Evolutionary conservation across 2,329 filamentous ascomycete genomes (phyloP), one percentile per base, ranked within the genome.

Genomic region (Xylariales sp.): DNA sequence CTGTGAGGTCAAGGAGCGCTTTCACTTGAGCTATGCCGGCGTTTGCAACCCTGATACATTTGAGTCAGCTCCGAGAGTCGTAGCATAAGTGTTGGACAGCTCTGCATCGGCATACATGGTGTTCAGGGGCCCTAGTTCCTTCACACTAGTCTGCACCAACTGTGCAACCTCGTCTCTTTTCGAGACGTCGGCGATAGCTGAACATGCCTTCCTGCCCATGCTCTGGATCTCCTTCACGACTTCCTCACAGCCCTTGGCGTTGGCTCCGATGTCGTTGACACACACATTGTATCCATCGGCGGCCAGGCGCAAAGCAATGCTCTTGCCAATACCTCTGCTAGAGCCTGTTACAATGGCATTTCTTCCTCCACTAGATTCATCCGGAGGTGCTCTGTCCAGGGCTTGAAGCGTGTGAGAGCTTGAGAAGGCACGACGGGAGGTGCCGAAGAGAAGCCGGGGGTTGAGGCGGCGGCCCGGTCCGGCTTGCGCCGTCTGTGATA

Each of bases 211-310:
- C 18, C 74, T 62, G 1, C 73, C 78, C 8, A 74, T 60, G 3
- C 55, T 46, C 41, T 70, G 58, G 40, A 84, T 78, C 47, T 81
- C 69, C 15, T 69, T 60, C 8, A 71, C 74, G 1, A 72, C 66
- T 16, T 73, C 66, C 38, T 80, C 70, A 45, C 76, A 74, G 1
- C 64, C 70, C 4, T 67, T 49, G 38, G 70, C 59, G 47, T 82
- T 77, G 11, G 71, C 64, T 20, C 65, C 48, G 12, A 84, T 63
- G 49, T 85, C 81, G 54, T 83, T 84, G 48, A 86, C 65, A 52
- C 78, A 82, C 37, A 86, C 66, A 49, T 79, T 69, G 61, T 84
- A 86, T 40, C 81, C 81, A 46, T 85, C 82, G 16, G 68, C 61
- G 5, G 80, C 80, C 12, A 86, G 69, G 3, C 81, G 76, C 6